phyloP scores from a whole-genome alignment of 2,329 filamentous ascomycete species.

The Alternaria gaisen region DNA sequence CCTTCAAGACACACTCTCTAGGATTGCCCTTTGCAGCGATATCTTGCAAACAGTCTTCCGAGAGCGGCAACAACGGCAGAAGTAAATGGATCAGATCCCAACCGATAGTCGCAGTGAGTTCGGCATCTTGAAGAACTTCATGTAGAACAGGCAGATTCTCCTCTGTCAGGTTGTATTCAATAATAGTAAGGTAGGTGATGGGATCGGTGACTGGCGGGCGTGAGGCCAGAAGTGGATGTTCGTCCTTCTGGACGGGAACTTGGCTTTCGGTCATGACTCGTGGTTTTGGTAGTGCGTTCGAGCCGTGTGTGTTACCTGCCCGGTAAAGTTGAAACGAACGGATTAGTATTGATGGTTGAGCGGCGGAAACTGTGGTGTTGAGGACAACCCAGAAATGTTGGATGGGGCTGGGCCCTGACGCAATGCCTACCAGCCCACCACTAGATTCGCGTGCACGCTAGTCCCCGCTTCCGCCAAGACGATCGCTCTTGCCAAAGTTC shows the following conservation, averaged over 20 bases:
- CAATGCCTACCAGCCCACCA: slow-evolving; percentile 22
- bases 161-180: slow-evolving; percentile 75
- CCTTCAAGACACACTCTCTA: slow-evolving; percentile 81
- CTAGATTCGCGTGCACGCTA: slow-evolving; percentile 17
- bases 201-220: slow-evolving; percentile 71
- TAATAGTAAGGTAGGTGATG: slow-evolving; percentile 79
- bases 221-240: slow-evolving; percentile 64
- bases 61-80: slow-evolving; percentile 69
- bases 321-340: not conserved
- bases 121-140: slow-evolving; percentile 72
- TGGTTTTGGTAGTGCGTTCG: not conserved
- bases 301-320: not conserved
- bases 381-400: slow-evolving; percentile 8
- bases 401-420: slow-evolving; percentile 22
- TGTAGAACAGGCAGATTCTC: slow-evolving; percentile 74
- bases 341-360: not conserved
- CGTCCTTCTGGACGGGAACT: slow-evolving; percentile 29
- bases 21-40: slow-evolving; percentile 82
- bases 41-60: slow-evolving; percentile 75
- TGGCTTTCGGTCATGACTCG: slow-evolving; percentile 45
- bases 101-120: slow-evolving; percentile 78
- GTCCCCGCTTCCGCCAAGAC: slow-evolving; percentile 27
- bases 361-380: slow-evolving; percentile 4
- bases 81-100: slow-evolving; percentile 85
- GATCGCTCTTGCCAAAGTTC: slow-evolving; percentile 29